A percentile compares a stretch with the other conserved stretches of the same genome.
Evolutionary conservation across 208 protist genomes (phyloP).

Genomic region (Wallacemonas sp.): DNA sequence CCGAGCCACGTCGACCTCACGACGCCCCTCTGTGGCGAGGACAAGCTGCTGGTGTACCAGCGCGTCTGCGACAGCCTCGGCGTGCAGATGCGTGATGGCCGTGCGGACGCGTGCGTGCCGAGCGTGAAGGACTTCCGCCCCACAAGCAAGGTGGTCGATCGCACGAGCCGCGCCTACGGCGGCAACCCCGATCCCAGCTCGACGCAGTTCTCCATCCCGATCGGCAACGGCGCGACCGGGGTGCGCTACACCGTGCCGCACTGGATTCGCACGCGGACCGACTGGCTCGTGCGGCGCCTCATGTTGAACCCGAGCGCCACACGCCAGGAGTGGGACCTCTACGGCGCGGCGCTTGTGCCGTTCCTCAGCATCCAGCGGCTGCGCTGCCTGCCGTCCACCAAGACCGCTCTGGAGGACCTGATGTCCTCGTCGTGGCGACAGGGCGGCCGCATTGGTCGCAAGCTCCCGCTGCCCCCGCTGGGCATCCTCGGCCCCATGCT

Average conservation of each 20-base stretch:
- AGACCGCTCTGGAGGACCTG: neutral
- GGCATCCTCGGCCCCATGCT: conserved; percentile 6
- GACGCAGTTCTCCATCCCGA: neutral
- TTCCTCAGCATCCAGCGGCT: conserved; percentile 24
- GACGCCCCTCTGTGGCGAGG: conserved; percentile 26
- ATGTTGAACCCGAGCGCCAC: conserved; percentile 12
- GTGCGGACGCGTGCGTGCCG: conserved; percentile 21
- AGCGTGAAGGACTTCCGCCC: conserved; percentile 35
- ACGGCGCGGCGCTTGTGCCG: conserved; percentile 23
- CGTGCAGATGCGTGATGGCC: conserved; percentile 26
- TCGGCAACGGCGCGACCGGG: neutral
- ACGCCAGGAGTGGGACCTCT: conserved; percentile 25
- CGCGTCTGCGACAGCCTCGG: conserved; percentile 35
- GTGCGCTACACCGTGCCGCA: conserved; percentile 21
- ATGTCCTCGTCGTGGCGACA: neutral
- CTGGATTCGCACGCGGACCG: conserved; percentile 37
- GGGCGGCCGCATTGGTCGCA: neutral
- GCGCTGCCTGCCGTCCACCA: conserved; percentile 9
- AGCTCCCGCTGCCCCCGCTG: conserved; percentile 14
- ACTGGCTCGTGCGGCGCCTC: conserved; percentile 29
- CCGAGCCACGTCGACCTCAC: conserved; percentile 22
- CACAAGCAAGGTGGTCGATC: neutral
- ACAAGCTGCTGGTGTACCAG: conserved; percentile 36
- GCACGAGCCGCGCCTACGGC: neutral
- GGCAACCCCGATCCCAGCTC: neutral